phyloP scores from a whole-genome alignment of 345 rosid genomes.

The Populus simonii region DNA sequence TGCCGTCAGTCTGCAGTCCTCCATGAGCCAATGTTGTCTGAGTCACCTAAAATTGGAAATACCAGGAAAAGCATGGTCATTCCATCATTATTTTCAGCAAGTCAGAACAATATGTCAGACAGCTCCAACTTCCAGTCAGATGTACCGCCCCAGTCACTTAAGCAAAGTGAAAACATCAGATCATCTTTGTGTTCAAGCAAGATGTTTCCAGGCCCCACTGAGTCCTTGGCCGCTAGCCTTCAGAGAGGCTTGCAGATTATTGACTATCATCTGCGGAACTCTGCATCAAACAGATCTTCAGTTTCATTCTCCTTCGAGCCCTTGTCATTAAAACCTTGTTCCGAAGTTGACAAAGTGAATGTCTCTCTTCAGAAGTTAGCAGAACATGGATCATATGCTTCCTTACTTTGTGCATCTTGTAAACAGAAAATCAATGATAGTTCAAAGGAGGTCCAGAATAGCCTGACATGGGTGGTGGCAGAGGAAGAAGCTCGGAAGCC shows the following conservation, averaged over 20 bases:
- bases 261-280: slow-evolving; percentile 59
- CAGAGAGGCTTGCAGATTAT: slow-evolving; percentile 84
- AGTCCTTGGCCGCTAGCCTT: slow-evolving; percentile 91
- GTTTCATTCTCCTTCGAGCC: slow-evolving; percentile 76
- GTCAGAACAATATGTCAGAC: slow-evolving; percentile 44
- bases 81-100: slow-evolving; percentile 49
- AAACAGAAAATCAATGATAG: slow-evolving; percentile 41
- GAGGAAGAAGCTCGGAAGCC: slow-evolving; percentile 24
- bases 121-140: slow-evolving; percentile 36
- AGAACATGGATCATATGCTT: slow-evolving; percentile 35
- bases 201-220: slow-evolving; percentile 60
- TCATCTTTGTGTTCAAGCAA: slow-evolving; percentile 79
- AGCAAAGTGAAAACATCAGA: slow-evolving; percentile 52
- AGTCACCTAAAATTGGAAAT: slow-evolving; percentile 83
- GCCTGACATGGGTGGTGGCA: slow-evolving; percentile 46
- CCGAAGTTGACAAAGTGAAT: slow-evolving; percentile 48
- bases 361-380: slow-evolving; percentile 42
- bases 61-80: slow-evolving; percentile 60
- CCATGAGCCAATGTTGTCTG: slow-evolving; percentile 76
- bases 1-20: slow-evolving; percentile 52
- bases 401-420: slow-evolving; percentile 67
- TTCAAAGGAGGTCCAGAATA: slow-evolving; percentile 39
- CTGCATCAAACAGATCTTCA: slow-evolving; percentile 55
- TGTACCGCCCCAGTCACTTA: slow-evolving; percentile 31
- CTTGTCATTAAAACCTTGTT: slow-evolving; percentile 59